Percentiles rank a stretch among this genome's conserved stretches.
Conservation (phyloP, 2,329 filamentous ascomycete species). For the Orbilia brochopaga region DNA sequence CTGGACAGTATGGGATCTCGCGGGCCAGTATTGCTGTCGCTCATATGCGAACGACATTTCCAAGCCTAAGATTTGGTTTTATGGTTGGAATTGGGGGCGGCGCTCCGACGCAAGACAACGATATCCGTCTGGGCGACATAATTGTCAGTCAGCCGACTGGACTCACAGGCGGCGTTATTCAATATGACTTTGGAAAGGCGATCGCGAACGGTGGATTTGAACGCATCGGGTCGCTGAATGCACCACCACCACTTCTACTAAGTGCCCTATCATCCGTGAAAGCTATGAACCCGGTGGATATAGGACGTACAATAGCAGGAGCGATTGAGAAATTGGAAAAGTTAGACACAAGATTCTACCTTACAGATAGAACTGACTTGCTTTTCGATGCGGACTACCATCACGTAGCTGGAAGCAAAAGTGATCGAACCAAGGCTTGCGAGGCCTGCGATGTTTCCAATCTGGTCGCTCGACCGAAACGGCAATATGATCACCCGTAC, state of each 20-base stretch:
- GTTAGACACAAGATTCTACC: slow-evolving; percentile 12
- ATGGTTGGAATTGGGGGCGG: slow-evolving; percentile 21
- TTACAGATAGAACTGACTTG: slow-evolving; percentile 7
- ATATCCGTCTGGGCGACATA: slow-evolving; percentile 22
- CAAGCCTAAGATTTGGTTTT: slow-evolving; percentile 14
- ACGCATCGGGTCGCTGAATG: slow-evolving; percentile 11
- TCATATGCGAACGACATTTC: slow-evolving; percentile 9
- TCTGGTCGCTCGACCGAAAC: slow-evolving; percentile 11
- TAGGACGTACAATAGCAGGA: slow-evolving; percentile 2
- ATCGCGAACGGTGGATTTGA: slow-evolving; percentile 11
- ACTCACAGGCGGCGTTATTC: slow-evolving; percentile 11
- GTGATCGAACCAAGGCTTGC: slow-evolving; percentile 8
- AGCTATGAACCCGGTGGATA: not conserved
- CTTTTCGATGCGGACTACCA: slow-evolving; percentile 19
- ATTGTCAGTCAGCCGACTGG: slow-evolving; percentile 18
- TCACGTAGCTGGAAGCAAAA: slow-evolving; percentile 4
- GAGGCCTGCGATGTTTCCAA: slow-evolving; percentile 18
- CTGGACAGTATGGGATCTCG: slow-evolving; percentile 11
- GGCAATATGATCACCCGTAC: slow-evolving; percentile 24
- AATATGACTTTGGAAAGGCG: slow-evolving; percentile 30
- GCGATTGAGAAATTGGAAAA: slow-evolving; percentile 3
- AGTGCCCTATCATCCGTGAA: slow-evolving; percentile 1
- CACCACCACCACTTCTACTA: slow-evolving; percentile 14
- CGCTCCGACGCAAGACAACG: slow-evolving; percentile 7
- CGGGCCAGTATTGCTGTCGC: slow-evolving; percentile 11